These are phyloP conservation scores for Rosa lucieae DNA, from an alignment of 306 rosid genomes.

Conservation along the genomic window DNA sequence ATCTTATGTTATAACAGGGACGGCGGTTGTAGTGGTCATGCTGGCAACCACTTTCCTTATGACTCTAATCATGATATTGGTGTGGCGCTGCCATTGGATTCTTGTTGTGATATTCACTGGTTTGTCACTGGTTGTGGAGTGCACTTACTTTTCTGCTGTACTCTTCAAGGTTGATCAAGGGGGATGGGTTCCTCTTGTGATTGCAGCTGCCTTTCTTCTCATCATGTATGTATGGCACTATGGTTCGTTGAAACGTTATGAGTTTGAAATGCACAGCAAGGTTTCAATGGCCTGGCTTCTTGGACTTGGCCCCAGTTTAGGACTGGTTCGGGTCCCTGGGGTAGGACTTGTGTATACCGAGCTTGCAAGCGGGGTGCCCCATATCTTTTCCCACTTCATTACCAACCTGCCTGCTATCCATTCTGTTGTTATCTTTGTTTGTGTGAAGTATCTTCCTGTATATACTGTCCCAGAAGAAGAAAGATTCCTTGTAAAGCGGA, in stretches of 20 bases:
- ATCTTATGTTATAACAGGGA: constrained; percentile 61
- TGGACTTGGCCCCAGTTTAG: constrained; percentile 96
- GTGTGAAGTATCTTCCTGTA: constrained; percentile 96
- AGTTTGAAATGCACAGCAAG: constrained; percentile 91
- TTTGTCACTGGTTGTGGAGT: constrained; percentile 76
- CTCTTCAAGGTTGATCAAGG: constrained; percentile 92
- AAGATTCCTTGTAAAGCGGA: constrained; percentile 83
- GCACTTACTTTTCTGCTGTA: constrained; percentile 85
- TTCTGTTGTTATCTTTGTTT: constrained; percentile 80
- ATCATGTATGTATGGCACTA: constrained; percentile 97
- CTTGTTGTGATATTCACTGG: constrained; percentile 66
- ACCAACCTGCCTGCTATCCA: constrained; percentile 98
- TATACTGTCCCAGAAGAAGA: constrained; percentile 97
- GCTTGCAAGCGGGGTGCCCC: constrained; percentile 95
- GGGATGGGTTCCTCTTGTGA: constrained; percentile 97
- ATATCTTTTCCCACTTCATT: constrained; percentile 93
- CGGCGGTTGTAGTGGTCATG: constrained; percentile 91
- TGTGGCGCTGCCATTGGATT: constrained; percentile 98
- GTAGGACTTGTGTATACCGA: constrained; percentile 95
- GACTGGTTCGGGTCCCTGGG: constrained; percentile 97
- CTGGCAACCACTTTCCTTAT: constrained; percentile 88
- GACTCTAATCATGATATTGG: constrained; percentile 87
- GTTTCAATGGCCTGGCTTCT: constrained; percentile 99
- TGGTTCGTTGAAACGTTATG: constrained; percentile 82
- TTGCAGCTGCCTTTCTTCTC: constrained; percentile 80